A percentile compares a stretch with the other conserved stretches of the same genome.
Evolutionary conservation across 257 asterid genomes (phyloP).

Genomic region (Solanum virginianum): DNA sequence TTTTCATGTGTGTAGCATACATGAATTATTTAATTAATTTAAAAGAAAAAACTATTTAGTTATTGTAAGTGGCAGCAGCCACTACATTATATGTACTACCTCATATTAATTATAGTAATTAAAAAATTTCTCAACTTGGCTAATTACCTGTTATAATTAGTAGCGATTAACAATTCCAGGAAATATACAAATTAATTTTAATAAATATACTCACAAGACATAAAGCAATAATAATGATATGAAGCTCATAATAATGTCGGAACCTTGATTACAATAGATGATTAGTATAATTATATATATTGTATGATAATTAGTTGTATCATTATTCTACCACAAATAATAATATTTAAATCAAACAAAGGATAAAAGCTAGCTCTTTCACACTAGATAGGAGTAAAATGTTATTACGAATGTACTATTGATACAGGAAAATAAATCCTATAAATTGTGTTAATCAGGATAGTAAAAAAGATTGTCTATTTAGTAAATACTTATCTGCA

Average conservation of each 20-base stretch:
- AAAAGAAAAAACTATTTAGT: neutral
- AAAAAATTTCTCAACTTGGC: constrained; percentile 8
- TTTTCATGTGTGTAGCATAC: constrained; percentile 2
- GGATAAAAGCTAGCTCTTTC: too few relatives aligned
- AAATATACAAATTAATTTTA: neutral
- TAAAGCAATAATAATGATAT: neutral
- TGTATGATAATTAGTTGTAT: neutral
- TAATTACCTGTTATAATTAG: neutral
- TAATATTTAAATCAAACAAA: neutral
- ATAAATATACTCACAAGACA: neutral
- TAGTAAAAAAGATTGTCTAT: too few relatives aligned
- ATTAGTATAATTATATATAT: neutral
- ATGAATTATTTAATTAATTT: neutral
- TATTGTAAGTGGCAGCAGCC: neutral
- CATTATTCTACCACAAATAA: neutral
- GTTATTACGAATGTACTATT: too few relatives aligned
- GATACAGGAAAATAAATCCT: too few relatives aligned
- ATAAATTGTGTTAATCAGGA: too few relatives aligned
- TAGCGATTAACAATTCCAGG: neutral
- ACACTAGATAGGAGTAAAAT: too few relatives aligned
- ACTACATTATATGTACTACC: constrained; percentile 14
- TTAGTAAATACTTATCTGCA: too few relatives aligned
- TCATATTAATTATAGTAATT: neutral
- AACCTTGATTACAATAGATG: neutral
- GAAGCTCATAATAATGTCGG: neutral